Evolutionary conservation across 1,284 basidiomycete species (phyloP).

Genomic region (Leccinum angustisporum): DNA sequence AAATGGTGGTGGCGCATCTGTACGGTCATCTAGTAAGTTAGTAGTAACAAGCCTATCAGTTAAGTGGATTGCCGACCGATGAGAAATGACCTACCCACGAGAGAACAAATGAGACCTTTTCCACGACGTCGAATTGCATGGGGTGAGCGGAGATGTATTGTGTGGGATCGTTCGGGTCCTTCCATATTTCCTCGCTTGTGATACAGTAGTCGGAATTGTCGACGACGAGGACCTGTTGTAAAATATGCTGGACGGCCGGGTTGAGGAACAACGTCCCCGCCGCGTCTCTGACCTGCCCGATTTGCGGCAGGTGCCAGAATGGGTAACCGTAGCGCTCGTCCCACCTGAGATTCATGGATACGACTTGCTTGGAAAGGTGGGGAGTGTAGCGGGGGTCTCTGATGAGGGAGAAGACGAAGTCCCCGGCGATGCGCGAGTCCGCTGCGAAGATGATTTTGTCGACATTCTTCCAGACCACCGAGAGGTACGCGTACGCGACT

Average conservation of each 20-base stretch:
- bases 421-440: neutral
- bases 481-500: too few species aligned
- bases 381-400: neutral
- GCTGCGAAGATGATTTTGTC: too few species aligned
- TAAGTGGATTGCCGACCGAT: neutral
- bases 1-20: neutral
- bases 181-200: neutral
- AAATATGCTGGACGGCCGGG: neutral
- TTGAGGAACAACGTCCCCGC: neutral
- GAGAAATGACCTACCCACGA: neutral
- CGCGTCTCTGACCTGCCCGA: neutral
- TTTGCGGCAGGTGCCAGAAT: neutral
- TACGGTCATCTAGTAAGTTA: neutral
- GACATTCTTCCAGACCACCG: too few species aligned
- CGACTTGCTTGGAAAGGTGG: neutral
- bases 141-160: neutral
- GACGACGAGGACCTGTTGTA: too few species aligned
- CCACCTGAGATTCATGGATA: neutral
- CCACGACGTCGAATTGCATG: neutral
- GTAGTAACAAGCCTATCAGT: neutral
- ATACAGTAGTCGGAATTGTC: neutral
- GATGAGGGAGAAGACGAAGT: neutral
- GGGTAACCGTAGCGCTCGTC: neutral
- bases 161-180: neutral
- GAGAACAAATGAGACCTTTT: neutral